These are phyloP conservation scores for Vitis labrusca DNA, from an alignment of 164 flowering plant species.

Conservation along the genomic window DNA sequence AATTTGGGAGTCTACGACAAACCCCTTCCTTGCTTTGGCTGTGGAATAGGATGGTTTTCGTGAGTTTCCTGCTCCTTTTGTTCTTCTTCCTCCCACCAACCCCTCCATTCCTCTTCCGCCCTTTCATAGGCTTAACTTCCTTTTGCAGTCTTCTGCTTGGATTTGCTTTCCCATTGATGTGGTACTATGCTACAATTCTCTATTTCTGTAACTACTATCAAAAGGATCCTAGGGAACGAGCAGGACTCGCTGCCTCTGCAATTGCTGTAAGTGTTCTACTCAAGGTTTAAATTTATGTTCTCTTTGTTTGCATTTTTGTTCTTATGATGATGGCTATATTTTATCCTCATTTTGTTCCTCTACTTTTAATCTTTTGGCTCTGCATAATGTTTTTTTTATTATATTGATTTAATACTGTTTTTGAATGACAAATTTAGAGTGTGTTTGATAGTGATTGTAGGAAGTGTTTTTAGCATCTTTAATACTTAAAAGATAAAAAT, in stretches of 20 bases:
- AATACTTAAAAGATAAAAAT: too few species aligned
- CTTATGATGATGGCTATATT: neutral
- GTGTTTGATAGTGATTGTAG: too few species aligned
- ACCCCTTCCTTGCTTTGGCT: conserved; percentile 55
- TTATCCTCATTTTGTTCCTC: too few species aligned
- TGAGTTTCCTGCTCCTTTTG: conserved; percentile 22
- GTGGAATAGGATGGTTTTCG: conserved; percentile 61
- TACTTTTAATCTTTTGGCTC: too few species aligned
- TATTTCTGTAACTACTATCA: conserved; percentile 44
- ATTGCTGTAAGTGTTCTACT: conserved; percentile 36
- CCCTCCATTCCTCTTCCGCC: neutral
- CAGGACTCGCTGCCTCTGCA: conserved; percentile 51
- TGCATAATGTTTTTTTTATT: too few species aligned
- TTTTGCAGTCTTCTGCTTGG: conserved; percentile 42
- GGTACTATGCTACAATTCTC: conserved; percentile 49
- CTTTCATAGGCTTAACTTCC: neutral
- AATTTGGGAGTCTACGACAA: conserved; percentile 40
- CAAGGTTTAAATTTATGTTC: neutral
- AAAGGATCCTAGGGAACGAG: conserved; percentile 49
- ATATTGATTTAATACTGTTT: too few species aligned
- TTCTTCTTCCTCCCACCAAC: neutral
- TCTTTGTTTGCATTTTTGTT: neutral
- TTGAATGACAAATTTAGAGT: too few species aligned
- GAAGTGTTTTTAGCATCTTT: too few species aligned
- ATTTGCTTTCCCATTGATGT: conserved; percentile 38